Percentiles rank a stretch among this genome's conserved stretches.
phyloP scores from a whole-genome alignment of 495 filamentous ascomycete species.

The Aspergillus heteromorphus region DNA sequence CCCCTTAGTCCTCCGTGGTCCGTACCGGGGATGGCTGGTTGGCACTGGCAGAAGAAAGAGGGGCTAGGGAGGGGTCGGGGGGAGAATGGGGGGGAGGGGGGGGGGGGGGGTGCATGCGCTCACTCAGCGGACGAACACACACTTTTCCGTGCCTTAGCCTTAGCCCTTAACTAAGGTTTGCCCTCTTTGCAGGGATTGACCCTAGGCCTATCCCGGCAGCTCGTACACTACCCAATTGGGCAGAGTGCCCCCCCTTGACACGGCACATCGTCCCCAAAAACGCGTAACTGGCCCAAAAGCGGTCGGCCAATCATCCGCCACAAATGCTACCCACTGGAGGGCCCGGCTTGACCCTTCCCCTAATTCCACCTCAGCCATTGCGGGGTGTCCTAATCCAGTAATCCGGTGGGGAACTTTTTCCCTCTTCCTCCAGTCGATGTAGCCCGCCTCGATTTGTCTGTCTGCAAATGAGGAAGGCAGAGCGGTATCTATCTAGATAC shows the following conservation, averaged over 20 bases:
- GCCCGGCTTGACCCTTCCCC: constrained; percentile 10
- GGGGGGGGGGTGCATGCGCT: no score
- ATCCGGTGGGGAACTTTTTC: constrained; percentile 6
- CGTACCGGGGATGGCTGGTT: neutral
- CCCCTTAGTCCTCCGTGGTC: neutral
- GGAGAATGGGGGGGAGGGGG: no score
- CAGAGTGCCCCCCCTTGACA: constrained; percentile 7
- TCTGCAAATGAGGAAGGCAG: no score
- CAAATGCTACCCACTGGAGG: neutral
- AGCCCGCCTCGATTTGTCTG: no score
- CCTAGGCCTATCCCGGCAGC: constrained; percentile 20
- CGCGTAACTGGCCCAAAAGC: constrained; percentile 17
- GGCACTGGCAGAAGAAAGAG: neutral
- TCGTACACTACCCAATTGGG: constrained; percentile 15
- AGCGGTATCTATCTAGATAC: no score
- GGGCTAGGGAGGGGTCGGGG: neutral
- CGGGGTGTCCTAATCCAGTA: constrained; percentile 19
- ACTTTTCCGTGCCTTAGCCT: neutral
- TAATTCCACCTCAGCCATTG: constrained; percentile 15
- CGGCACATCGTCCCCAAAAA: constrained; percentile 26
- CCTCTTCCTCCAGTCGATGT: neutral
- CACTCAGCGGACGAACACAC: neutral
- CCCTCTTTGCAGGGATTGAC: constrained; percentile 11
- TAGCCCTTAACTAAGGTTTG: constrained; percentile 15
- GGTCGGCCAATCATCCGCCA: constrained; percentile 7